Evolutionary conservation across 495 filamentous ascomycete species (phyloP).

Genomic region (Daldinia childiae): DNA sequence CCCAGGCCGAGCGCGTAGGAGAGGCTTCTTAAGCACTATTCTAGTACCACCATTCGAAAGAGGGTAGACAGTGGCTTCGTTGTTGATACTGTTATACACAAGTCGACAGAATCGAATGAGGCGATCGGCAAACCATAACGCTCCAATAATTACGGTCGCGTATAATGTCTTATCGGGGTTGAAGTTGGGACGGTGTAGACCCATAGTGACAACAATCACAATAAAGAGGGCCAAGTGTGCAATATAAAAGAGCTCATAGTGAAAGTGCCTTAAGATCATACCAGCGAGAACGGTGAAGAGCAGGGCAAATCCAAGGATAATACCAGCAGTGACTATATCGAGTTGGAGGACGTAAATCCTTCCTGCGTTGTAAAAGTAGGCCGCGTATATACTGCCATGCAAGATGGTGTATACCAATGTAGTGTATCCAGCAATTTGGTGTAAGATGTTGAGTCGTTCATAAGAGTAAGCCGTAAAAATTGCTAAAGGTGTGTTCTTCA

Average conservation of each 20-base stretch:
- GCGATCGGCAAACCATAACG: constrained; percentile 63
- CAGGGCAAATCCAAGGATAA: constrained; percentile 58
- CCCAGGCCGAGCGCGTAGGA: constrained; percentile 58
- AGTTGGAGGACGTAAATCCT: constrained; percentile 47
- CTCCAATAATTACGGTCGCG: constrained; percentile 56
- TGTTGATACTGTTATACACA: constrained; percentile 62
- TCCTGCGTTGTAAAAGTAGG: constrained; percentile 47
- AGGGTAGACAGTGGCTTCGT: constrained; percentile 62
- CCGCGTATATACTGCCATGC: constrained; percentile 57
- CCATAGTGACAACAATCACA: constrained; percentile 58
- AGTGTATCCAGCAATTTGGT: constrained; percentile 66
- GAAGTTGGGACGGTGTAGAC: constrained; percentile 63
- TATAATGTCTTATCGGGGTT: constrained; percentile 51
- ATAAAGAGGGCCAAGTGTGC: constrained; percentile 64
- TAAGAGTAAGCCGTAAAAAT: constrained; percentile 67
- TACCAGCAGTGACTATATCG: constrained; percentile 55
- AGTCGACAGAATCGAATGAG: constrained; percentile 58
- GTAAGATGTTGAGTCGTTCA: constrained; percentile 67
- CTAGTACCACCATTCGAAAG: constrained; percentile 66
- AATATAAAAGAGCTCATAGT: constrained; percentile 69
- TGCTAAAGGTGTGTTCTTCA: constrained; percentile 69
- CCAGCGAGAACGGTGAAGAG: constrained; percentile 51
- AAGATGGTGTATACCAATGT: constrained; percentile 57
- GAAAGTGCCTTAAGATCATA: constrained; percentile 55
- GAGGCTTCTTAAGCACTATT: constrained; percentile 60